These are phyloP conservation scores for Hibiscus syriacus DNA, from an alignment of 345 rosid genomes.

Conservation along the genomic window DNA sequence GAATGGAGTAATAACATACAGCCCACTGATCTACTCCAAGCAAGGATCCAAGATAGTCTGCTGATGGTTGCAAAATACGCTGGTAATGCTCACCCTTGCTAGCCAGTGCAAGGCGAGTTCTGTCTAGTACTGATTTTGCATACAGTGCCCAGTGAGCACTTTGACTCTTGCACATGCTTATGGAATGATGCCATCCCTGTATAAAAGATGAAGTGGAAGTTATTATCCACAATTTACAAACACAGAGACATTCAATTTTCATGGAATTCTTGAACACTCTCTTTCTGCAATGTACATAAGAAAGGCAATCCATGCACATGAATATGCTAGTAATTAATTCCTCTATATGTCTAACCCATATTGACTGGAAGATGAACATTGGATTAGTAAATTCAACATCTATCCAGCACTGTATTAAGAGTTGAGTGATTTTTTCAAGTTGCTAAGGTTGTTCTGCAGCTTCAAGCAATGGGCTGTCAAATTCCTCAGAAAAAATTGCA, in stretches of 20 bases:
- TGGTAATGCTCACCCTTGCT: slow-evolving; percentile 87
- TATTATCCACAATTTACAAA: slow-evolving; percentile 1
- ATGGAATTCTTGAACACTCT: background rate
- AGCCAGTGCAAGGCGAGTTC: slow-evolving; percentile 84
- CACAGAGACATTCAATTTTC: background rate
- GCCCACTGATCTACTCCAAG: slow-evolving; percentile 83
- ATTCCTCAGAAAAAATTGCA: background rate
- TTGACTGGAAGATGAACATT: background rate
- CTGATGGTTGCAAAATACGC: slow-evolving; percentile 83
- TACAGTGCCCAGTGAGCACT: slow-evolving; percentile 74
- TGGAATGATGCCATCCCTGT: slow-evolving; percentile 83
- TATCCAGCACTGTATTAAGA: background rate
- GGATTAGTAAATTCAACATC: background rate
- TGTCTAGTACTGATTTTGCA: slow-evolving; percentile 92
- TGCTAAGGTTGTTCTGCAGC: background rate
- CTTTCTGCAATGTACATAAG: no score
- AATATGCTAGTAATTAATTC: no score
- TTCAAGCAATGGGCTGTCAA: slow-evolving; percentile 1
- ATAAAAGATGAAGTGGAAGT: slow-evolving; percentile 11
- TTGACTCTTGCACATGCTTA: slow-evolving; percentile 50
- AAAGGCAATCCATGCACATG: no score
- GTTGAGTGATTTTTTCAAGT: background rate
- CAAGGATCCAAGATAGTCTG: slow-evolving; percentile 81
- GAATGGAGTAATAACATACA: slow-evolving; percentile 42
- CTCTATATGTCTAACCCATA: no score